Evolutionary conservation across 1,284 basidiomycete species (phyloP).

Genomic region (Vanrija pseudolonga): DNA sequence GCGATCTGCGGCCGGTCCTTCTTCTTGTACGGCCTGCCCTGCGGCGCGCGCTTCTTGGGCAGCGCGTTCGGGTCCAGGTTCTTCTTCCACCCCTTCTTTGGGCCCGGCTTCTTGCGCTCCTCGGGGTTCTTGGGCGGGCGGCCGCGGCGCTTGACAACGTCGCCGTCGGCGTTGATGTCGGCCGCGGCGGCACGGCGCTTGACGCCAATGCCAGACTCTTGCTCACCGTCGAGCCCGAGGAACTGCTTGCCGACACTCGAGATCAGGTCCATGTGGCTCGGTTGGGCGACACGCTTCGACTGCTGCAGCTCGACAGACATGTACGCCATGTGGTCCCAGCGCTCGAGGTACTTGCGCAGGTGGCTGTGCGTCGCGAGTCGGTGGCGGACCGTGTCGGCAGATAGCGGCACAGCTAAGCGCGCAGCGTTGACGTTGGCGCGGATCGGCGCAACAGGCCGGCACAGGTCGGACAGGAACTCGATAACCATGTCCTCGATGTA

Average conservation of each 20-base stretch:
- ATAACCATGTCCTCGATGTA: constrained; percentile 43
- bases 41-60: constrained; percentile 10
- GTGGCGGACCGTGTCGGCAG: constrained; percentile 32
- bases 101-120: constrained; percentile 40
- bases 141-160: constrained; percentile 11
- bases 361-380: constrained; percentile 28
- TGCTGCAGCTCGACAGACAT: constrained; percentile 31
- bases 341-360: constrained; percentile 36
- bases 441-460: constrained; percentile 34
- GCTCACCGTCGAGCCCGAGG: constrained; percentile 30
- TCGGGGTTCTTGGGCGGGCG: constrained; percentile 20
- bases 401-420: constrained; percentile 24
- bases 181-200: constrained; percentile 10
- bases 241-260: constrained; percentile 33
- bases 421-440: constrained; percentile 15
- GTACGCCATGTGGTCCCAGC: constrained; percentile 43
- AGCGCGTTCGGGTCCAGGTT: constrained; percentile 17
- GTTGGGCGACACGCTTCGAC: constrained; percentile 22
- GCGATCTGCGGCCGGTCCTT: neutral
- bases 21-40: constrained; percentile 8
- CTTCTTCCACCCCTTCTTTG: constrained; percentile 44
- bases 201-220: neutral
- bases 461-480: constrained; percentile 41
- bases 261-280: constrained; percentile 32
- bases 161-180: constrained; percentile 2